Evolutionary conservation across 164 flowering plant genomes (phyloP).

Genomic region (Vitis rotundifolia): DNA sequence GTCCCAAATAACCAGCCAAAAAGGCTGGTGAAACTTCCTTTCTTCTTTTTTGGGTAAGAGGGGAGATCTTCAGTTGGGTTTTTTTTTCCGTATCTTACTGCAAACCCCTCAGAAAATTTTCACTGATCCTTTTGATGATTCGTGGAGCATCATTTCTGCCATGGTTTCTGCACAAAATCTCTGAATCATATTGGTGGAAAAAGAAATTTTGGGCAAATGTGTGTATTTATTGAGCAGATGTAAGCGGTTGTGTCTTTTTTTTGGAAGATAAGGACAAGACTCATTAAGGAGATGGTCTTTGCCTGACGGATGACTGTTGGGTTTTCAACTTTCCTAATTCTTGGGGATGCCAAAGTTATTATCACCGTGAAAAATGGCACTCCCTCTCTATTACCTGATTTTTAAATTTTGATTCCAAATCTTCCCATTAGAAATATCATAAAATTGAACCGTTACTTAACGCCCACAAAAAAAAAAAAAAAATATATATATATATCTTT

Average conservation of each 20-base stretch:
- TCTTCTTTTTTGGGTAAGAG: conserved; percentile 11
- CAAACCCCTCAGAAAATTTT: not conserved
- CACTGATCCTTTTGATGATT: conserved; percentile 2
- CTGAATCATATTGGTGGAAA: no score
- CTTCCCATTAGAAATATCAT: no score
- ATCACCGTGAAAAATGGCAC: no score
- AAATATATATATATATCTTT: no score
- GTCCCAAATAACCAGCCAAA: conserved; percentile 12
- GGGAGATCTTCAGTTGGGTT: conserved; percentile 20
- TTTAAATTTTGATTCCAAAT: no score
- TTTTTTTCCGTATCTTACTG: conserved; percentile 14
- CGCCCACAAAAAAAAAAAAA: no score
- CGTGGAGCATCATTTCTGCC: conserved; percentile 12
- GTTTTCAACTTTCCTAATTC: not conserved
- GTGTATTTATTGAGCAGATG: not conserved
- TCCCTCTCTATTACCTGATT: no score
- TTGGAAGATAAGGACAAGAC: not conserved
- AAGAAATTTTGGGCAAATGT: no score
- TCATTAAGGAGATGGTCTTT: not conserved
- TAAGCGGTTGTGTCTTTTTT: not conserved
- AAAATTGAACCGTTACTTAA: no score
- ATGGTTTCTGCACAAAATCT: conserved; percentile 3
- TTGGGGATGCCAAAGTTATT: no score
- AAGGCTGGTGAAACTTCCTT: conserved; percentile 21
- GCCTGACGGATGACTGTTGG: not conserved